These are phyloP conservation scores for Amborella trichopoda DNA, from an alignment of 164 flowering plant genomes.

Conservation along the genomic window DNA sequence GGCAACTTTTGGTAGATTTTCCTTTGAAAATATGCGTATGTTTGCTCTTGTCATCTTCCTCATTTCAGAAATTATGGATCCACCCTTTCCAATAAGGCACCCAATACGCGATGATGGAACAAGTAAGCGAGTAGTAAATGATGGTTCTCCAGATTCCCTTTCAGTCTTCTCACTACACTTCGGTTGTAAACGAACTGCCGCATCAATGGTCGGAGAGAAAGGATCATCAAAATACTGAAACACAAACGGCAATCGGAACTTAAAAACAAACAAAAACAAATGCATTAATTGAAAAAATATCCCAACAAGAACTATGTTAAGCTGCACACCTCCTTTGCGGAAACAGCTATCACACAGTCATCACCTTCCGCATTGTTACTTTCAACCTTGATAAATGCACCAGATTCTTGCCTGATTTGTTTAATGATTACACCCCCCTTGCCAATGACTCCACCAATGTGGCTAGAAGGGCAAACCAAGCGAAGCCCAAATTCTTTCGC, in stretches of 20 bases:
- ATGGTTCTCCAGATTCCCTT: conserved; percentile 69
- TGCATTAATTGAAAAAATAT: neutral
- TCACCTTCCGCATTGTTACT: conserved; percentile 67
- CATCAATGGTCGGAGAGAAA: conserved; percentile 72
- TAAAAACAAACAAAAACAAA: neutral
- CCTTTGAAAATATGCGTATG: conserved; percentile 84
- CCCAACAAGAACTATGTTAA: neutral
- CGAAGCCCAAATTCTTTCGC: conserved; percentile 76
- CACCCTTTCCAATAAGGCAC: conserved; percentile 94
- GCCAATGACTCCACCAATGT: conserved; percentile 89
- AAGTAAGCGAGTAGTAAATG: conserved; percentile 70
- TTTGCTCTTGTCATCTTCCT: conserved; percentile 77
- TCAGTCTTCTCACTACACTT: conserved; percentile 84
- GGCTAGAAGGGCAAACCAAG: conserved; percentile 61
- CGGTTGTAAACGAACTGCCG: conserved; percentile 83
- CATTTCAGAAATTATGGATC: conserved; percentile 80
- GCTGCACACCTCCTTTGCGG: conserved; percentile 62
- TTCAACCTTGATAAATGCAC: conserved; percentile 76
- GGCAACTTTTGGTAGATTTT: conserved; percentile 83
- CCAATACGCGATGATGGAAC: conserved; percentile 89
- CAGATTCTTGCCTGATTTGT: conserved; percentile 86
- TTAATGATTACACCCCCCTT: conserved; percentile 81
- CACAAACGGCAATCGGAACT: conserved; percentile 2
- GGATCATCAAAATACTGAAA: conserved; percentile 70
- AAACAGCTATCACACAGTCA: conserved; percentile 66